Evolutionary conservation across 768 basidiomycete genomes (phyloP).

Genomic region (Candolleomyces efflorescens): DNA sequence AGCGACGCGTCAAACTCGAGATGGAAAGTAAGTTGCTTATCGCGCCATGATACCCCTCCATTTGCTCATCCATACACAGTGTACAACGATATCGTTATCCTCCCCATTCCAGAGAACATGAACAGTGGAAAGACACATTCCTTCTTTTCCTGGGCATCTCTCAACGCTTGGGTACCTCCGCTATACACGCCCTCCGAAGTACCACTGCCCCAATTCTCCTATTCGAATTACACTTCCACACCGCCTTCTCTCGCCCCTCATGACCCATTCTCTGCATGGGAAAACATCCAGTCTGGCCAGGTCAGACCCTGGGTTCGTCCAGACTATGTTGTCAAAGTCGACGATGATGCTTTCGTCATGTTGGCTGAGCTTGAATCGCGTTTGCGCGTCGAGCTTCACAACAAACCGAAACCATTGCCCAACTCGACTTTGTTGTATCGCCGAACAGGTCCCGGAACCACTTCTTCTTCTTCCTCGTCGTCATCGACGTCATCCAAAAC

Average conservation of each 20-base stretch:
- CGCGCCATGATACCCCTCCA: constrained; percentile 6
- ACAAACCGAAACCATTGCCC: constrained; percentile 21
- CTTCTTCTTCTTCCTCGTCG: not conserved
- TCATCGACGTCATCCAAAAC: not conserved
- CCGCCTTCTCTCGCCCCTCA: constrained; percentile 67
- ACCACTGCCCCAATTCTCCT: constrained; percentile 54
- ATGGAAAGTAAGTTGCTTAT: constrained; percentile 71
- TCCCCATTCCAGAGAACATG: constrained; percentile 92
- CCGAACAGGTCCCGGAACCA: constrained; percentile 8
- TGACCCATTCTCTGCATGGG: constrained; percentile 59
- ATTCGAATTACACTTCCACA: constrained; percentile 52
- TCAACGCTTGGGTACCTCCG: constrained; percentile 88
- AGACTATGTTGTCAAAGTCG: constrained; percentile 90
- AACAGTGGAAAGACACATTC: constrained; percentile 90
- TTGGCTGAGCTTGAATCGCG: constrained; percentile 92
- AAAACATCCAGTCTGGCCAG: constrained; percentile 38
- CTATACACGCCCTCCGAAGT: constrained; percentile 49
- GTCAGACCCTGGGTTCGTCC: constrained; percentile 74
- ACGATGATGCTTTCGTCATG: constrained; percentile 96
- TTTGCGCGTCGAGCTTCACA: constrained; percentile 70
- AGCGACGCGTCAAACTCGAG: constrained; percentile 76
- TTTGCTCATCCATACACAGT: constrained; percentile 35
- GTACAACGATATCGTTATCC: constrained; percentile 81
- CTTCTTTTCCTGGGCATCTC: constrained; percentile 91
- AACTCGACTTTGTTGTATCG: constrained; percentile 14